Evolutionary conservation across 2,329 filamentous ascomycete genomes (phyloP), one percentile per base, ranked within the genome.

Genomic region (Clarireedia hainanense): DNA sequence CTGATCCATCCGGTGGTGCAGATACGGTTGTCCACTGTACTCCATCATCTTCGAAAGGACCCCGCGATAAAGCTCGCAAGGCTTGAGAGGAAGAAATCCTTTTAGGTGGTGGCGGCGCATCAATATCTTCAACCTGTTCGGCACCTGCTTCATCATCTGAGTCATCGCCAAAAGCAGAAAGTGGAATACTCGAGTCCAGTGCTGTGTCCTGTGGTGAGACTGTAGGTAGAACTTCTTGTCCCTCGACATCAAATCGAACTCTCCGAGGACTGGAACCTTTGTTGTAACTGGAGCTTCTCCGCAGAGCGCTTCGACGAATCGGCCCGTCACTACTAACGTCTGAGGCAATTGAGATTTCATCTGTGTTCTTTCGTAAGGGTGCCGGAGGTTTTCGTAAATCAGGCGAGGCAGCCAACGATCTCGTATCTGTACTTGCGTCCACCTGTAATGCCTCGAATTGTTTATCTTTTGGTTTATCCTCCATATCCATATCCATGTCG

Each of bases 221-320:
- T 47, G 81, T 83, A 20, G 82, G 80, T 56, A 83, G 70, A 37
- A 86, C 80, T 64, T 85, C 80, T 60, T 76, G 72, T 52, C 81
- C 81, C 65, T 76, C 76, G 47, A 85, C 77, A 39, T 83, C 77
- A 60, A 85, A 85, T 48, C 83, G 80, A 56, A 85, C 83, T 57
- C 80, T 75, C 30, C 81, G 76, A n/a, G 80, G 80, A 63, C 80
- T 83, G 45, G 74, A 73, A 5, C 70, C 71, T 52, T 76, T 74
- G 50, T 73, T 76, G 26, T 77, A 75, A 34, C 72, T 74, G 62
- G 75, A 80, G 1, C 78, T 76, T 49, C 80, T 75, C 56, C 82
- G 77, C 56, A 85, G 68, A 47, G 80, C 82, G 63, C 83, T 84
- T 60, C 80, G 74, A 47, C 76, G 75, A 39, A 69, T 68, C 61